These are phyloP conservation scores for Chloromonas sp. DNA, from an alignment of 163 green algal genomes.

Conservation along the genomic window DNA sequence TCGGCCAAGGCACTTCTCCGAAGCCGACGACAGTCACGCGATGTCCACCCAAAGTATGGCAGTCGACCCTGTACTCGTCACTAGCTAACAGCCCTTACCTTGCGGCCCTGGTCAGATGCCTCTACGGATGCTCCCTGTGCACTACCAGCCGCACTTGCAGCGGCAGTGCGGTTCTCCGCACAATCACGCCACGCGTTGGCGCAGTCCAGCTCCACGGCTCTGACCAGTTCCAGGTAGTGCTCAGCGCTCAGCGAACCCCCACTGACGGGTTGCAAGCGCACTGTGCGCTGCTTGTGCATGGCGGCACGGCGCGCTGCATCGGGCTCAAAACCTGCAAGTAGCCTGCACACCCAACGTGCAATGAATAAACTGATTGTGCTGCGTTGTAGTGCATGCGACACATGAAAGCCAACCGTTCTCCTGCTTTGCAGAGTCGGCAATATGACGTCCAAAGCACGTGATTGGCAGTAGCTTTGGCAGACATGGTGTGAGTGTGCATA, in stretches of 20 bases:
- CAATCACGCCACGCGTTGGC: constrained; percentile 46
- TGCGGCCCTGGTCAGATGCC: neutral
- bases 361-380: neutral
- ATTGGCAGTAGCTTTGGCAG: too few relatives aligned
- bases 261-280: constrained; percentile 38
- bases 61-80: neutral
- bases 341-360: constrained; percentile 13
- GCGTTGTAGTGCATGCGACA: too few relatives aligned
- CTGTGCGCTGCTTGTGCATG: constrained; percentile 41
- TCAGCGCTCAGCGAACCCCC: constrained; percentile 33
- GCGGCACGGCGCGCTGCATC: constrained; percentile 29
- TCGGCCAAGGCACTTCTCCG: too few relatives aligned
- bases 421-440: too few relatives aligned
- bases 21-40: too few relatives aligned
- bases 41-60: too few relatives aligned
- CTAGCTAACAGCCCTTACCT: neutral
- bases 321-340: constrained; percentile 46
- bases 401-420: too few relatives aligned
- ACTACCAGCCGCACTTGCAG: too few relatives aligned
- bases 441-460: too few relatives aligned
- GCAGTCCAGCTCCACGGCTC: constrained; percentile 45
- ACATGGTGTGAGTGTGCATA: too few relatives aligned
- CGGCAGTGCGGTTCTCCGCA: constrained; percentile 10
- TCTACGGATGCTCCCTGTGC: too few relatives aligned
- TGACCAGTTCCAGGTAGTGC: constrained; percentile 41